Conservation (phyloP, 306 rosid species). For the Pterocarpus macrocarpus region DNA sequence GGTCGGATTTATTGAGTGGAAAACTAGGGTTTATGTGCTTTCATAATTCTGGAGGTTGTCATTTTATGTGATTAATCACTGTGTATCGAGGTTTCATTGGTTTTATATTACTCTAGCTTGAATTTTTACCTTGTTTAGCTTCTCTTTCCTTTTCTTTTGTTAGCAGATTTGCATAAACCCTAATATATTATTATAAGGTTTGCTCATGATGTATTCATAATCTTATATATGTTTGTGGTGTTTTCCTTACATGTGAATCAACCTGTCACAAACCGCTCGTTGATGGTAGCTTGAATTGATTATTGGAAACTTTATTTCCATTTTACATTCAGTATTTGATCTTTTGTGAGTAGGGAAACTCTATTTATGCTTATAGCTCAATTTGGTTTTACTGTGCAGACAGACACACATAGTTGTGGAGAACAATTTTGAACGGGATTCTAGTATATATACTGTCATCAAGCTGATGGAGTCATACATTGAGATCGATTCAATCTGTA, state of each 20-base stretch:
- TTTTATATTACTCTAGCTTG: conserved; percentile 3
- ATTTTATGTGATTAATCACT: conserved; percentile 53
- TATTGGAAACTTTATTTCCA: background rate
- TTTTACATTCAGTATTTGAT: background rate
- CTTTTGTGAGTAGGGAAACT: conserved; percentile 22
- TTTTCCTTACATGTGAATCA: background rate
- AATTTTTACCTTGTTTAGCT: conserved; percentile 13
- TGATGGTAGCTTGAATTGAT: conserved; percentile 36
- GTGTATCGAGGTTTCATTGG: background rate
- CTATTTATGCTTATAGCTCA: conserved; percentile 22
- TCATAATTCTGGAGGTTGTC: conserved; percentile 1
- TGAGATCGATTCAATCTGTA: conserved; percentile 60
- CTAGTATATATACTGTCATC: conserved; percentile 38
- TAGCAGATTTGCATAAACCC: conserved; percentile 46
- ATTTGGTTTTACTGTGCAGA: conserved; percentile 47
- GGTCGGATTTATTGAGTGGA: conserved; percentile 33
- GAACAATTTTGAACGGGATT: conserved; percentile 40
- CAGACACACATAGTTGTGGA: conserved; percentile 40
- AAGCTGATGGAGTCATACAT: conserved; percentile 55
- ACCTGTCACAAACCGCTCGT: background rate
- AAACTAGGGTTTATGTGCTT: conserved; percentile 63
- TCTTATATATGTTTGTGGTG: conserved; percentile 13
- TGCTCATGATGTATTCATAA: conserved; percentile 15
- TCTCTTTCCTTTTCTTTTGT: conserved; percentile 19
- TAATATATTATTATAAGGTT: conserved; percentile 40